Evolutionary conservation across 768 basidiomycete genomes (phyloP).

Genomic region (Serendipita vermifera): DNA sequence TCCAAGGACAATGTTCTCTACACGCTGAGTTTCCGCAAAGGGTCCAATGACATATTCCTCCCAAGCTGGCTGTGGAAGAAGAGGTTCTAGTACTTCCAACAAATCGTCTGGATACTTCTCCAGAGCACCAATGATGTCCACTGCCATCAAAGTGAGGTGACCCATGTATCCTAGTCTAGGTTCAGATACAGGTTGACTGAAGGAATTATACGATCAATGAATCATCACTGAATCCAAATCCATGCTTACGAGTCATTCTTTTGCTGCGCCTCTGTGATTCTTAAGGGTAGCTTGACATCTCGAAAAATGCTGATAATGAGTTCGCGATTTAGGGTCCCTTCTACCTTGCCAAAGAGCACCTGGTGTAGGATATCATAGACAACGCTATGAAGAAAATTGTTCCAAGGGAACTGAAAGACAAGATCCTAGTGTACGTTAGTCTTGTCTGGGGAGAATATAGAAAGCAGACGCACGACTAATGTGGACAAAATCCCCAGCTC

Average conservation of each 20-base stretch:
- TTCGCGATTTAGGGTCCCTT: constrained; percentile 56
- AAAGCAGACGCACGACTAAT: constrained; percentile 42
- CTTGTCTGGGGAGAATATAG: not conserved
- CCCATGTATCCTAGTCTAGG: constrained; percentile 84
- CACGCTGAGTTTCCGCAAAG: constrained; percentile 74
- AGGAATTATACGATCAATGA: not conserved
- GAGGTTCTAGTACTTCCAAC: constrained; percentile 44
- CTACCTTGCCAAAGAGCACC: constrained; percentile 77
- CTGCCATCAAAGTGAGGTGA: constrained; percentile 86
- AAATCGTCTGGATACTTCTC: constrained; percentile 78
- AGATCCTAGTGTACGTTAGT: constrained; percentile 46
- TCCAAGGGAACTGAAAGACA: constrained; percentile 94
- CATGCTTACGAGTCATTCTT: constrained; percentile 41
- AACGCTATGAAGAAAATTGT: constrained; percentile 93
- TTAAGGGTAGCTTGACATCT: constrained; percentile 70
- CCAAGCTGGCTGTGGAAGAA: constrained; percentile 72
- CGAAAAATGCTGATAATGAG: constrained; percentile 72
- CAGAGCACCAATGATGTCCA: constrained; percentile 83
- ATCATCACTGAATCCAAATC: not conserved
- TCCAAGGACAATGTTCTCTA: constrained; percentile 67
- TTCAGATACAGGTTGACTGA: constrained; percentile 12
- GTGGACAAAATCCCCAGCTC: constrained; percentile 60
- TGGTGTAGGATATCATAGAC: constrained; percentile 96
- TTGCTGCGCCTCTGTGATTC: constrained; percentile 77
- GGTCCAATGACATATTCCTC: constrained; percentile 77